Evolutionary conservation across 768 basidiomycete genomes (phyloP), one percentile per base, ranked within the genome.

Genomic region (Pleurotus platypus): DNA sequence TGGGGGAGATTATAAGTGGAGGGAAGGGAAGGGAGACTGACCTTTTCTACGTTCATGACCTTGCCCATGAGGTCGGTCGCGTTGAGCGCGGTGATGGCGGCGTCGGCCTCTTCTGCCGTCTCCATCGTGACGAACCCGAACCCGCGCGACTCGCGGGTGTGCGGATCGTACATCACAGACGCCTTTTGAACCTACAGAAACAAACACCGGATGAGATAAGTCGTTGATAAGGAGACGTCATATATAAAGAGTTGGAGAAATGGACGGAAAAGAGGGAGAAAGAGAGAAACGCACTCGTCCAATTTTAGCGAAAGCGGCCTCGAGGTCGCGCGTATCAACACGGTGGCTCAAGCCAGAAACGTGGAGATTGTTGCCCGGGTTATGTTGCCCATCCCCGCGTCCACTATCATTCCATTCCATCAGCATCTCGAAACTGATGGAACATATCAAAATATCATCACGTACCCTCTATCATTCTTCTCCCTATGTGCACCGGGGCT

Each of bases 11-110:
- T 40, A 24, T 22, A 11, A 8, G 16, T 24, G 5, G 51, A 5
- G 26, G 5, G 4, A 46, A 20, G 16, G 3, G 7, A 26, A 47
- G 37, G 18, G 7, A 38, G 24, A 66, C 67, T 35, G 50, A 90
- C 92, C 79, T 89, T 94, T 75, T 94, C 91, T n/a, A 99, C 90
- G 58, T 80, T 90, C 55, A 94, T 80, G 27, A 81, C 76, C 75
- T 94, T 95, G 55, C 96, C 97, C 79, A 89, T 85, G 45, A 98
- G 70, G 40, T 94, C 92, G 47, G 90, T 88, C 20, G 81, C 81
- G 68, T 93, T 90, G 55, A 98, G 76, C 4, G 87, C 88, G 37
- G 90, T 84, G 60, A 98, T 85, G 56, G 90, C 92, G 45, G 93
- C 92, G 45, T 95, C 91, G 4, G 96, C 97, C 65, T 97, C 96